Evolutionary conservation across 768 basidiomycete genomes (phyloP).

Genomic region (Mycena epipterygia): DNA sequence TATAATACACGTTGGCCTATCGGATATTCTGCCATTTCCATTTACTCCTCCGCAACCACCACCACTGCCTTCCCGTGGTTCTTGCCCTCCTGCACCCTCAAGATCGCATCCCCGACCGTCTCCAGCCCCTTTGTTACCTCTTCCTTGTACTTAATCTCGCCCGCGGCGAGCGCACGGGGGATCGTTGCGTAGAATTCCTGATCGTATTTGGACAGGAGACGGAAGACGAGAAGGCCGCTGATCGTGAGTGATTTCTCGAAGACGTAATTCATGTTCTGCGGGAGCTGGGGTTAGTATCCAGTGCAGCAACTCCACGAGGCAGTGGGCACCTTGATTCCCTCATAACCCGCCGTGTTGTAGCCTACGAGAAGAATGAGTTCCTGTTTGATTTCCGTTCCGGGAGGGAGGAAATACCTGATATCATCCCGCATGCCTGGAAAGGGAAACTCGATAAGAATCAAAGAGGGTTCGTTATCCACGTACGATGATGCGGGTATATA

Average conservation of each 20-base stretch:
- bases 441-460: too few species aligned
- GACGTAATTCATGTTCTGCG: not conserved
- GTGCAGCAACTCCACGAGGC: too few species aligned
- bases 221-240: not conserved
- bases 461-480: too few species aligned
- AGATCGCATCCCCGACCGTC: constrained; percentile 44
- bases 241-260: not conserved
- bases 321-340: constrained; percentile 1
- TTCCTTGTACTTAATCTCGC: constrained; percentile 44
- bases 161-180: not conserved
- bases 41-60: constrained; percentile 15
- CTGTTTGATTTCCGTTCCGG: too few species aligned
- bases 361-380: not conserved
- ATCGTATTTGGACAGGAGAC: not conserved
- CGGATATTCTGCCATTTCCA: too few species aligned
- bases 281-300: not conserved
- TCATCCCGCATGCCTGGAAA: constrained; percentile 12
- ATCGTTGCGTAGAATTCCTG: not conserved
- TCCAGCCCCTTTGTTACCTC: constrained; percentile 48
- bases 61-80: constrained; percentile 45
- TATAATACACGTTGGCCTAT: too few species aligned
- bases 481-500: not conserved
- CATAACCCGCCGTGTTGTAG: constrained; percentile 1
- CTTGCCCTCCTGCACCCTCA: constrained; percentile 48
- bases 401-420: not conserved